Conservation (phyloP, 345 rosid genomes). For the Acer yangbiense region DNA sequence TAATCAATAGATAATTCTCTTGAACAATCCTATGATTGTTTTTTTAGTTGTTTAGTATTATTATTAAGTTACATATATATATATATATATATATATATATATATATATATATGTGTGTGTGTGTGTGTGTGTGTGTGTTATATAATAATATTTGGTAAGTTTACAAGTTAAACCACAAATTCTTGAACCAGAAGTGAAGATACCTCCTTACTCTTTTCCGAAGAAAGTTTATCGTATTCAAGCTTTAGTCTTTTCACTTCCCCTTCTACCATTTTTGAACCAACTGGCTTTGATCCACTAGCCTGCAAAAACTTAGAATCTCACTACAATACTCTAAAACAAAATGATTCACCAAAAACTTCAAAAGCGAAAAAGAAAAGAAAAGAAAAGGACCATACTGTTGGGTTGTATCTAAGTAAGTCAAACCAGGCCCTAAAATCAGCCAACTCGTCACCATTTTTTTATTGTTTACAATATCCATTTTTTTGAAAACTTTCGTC, state of each 20-base stretch:
- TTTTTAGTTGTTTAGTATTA: too few species aligned
- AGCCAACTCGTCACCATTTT: constrained; percentile 49
- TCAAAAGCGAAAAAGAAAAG: background rate
- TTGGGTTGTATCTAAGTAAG: constrained; percentile 38
- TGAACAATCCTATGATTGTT: too few species aligned
- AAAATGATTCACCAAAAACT: background rate
- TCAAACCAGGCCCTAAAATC: constrained; percentile 68
- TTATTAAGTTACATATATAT: too few species aligned
- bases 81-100: too few species aligned
- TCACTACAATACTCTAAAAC: constrained; percentile 1
- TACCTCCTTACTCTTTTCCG: constrained; percentile 54
- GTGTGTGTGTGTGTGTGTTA: too few species aligned
- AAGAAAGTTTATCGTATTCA: constrained; percentile 57
- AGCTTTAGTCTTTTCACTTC: constrained; percentile 52
- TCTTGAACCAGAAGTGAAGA: constrained; percentile 41
- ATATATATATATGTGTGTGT: too few species aligned
- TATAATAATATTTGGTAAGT: too few species aligned
- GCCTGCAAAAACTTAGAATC: constrained; percentile 22
- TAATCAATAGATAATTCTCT: too few species aligned
- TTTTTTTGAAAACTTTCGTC: too few species aligned
- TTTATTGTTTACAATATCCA: too few species aligned
- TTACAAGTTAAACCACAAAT: too few species aligned
- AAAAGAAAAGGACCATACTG: constrained; percentile 39
- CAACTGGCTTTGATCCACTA: constrained; percentile 26
- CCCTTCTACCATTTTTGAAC: constrained; percentile 31